These are phyloP conservation scores for Rhynchosporium secalis DNA, from an alignment of 2,329 filamentous ascomycete genomes.

Conservation along the genomic window DNA sequence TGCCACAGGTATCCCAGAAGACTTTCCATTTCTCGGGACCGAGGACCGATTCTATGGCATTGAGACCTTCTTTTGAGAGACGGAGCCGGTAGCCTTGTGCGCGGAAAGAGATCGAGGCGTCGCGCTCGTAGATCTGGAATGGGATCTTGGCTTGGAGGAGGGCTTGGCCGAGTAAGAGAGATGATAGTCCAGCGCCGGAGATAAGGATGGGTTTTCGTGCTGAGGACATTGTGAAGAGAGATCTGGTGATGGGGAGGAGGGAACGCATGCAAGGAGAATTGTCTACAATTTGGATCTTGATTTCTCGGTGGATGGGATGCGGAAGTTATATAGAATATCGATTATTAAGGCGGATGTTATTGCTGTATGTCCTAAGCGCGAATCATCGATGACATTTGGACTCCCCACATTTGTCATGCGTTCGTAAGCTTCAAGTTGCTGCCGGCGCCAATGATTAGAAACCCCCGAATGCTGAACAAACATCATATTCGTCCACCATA, in stretches of 20 bases:
- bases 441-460: too few relatives aligned
- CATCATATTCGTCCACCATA: too few relatives aligned
- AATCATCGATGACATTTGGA: neutral
- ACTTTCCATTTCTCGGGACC: constrained; percentile 47
- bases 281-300: neutral
- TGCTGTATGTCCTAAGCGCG: neutral
- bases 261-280: neutral
- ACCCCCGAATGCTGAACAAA: too few relatives aligned
- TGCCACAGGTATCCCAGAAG: constrained; percentile 61
- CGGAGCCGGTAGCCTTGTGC: constrained; percentile 64
- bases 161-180: constrained; percentile 43
- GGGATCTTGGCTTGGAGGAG: constrained; percentile 42
- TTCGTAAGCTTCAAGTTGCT: neutral
- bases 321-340: neutral
- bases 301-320: neutral
- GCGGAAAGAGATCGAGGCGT: constrained; percentile 53
- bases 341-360: neutral
- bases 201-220: constrained; percentile 45
- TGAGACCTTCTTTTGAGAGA: constrained; percentile 55
- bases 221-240: constrained; percentile 5
- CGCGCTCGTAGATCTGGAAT: constrained; percentile 46
- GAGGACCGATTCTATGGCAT: constrained; percentile 61
- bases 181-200: constrained; percentile 44
- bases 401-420: neutral
- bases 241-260: neutral